Percentiles rank a stretch among this genome's conserved stretches.
Evolutionary conservation across 2,329 filamentous ascomycete genomes (phyloP).

Genomic region (Graphium sp.): DNA sequence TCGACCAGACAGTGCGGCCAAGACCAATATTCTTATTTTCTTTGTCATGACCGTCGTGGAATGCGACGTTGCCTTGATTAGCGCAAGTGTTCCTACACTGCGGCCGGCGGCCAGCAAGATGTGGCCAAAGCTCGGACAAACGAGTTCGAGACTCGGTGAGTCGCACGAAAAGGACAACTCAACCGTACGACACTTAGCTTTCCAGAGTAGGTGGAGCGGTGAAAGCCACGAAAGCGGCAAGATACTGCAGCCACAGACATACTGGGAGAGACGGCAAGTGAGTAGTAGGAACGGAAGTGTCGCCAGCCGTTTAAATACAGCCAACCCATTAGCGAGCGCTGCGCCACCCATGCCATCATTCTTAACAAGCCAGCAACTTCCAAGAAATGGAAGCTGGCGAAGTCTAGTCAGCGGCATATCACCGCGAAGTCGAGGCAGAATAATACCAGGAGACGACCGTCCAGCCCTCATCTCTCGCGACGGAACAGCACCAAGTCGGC

Average conservation of each 20-base stretch:
- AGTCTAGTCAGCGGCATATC: conserved; percentile 4
- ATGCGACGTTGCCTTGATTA: conserved; percentile 17
- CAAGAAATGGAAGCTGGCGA: conserved; percentile 1
- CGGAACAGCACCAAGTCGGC: conserved; percentile 3
- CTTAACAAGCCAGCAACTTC: conserved; percentile 5
- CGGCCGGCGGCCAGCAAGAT: conserved; percentile 12
- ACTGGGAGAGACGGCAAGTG: background rate
- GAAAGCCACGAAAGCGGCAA: conserved; percentile 8
- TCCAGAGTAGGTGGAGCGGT: too few species aligned
- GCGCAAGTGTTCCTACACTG: conserved; percentile 16
- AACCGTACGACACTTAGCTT: too few species aligned
- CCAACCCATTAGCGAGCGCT: conserved; percentile 5
- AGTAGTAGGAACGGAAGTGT: conserved; percentile 9
- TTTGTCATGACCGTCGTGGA: conserved; percentile 19
- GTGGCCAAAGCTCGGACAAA: conserved; percentile 10
- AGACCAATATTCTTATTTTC: conserved; percentile 12
- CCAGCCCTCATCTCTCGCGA: conserved; percentile 4
- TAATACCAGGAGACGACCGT: conserved; percentile 4
- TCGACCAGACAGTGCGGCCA: conserved; percentile 7
- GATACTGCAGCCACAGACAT: conserved; percentile 9
- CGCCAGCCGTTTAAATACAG: conserved; percentile 6
- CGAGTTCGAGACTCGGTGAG: too few species aligned
- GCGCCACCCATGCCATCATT: conserved; percentile 6
- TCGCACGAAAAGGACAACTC: conserved; percentile 5
- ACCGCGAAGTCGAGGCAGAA: conserved; percentile 8